These are phyloP conservation scores for Drosera capensis DNA, from an alignment of 148 eudicot genomes.

Conservation along the genomic window DNA sequence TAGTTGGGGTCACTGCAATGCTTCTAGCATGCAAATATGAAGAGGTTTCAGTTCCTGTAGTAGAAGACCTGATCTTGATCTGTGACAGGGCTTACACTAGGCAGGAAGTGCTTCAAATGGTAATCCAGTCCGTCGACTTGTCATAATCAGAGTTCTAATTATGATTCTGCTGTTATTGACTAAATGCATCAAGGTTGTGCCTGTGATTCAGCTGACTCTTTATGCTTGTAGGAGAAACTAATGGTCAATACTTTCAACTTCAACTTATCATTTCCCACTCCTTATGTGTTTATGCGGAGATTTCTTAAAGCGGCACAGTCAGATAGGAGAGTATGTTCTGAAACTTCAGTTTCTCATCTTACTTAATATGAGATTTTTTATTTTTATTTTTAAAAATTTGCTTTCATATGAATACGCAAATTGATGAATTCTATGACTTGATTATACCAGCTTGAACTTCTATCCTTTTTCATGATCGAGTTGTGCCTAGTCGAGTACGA, in stretches of 20 bases:
- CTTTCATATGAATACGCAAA: background rate
- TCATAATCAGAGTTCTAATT: background rate
- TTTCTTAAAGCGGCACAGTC: conserved; percentile 73
- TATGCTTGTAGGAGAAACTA: conserved; percentile 38
- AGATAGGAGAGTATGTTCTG: conserved; percentile 30
- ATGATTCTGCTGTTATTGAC: too few species aligned
- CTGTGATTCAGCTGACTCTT: background rate
- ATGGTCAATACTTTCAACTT: conserved; percentile 62
- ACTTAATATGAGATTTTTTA: background rate
- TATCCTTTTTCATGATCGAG: conserved; percentile 62
- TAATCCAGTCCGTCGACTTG: conserved; percentile 6
- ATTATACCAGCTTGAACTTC: conserved; percentile 45
- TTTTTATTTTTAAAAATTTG: too few species aligned
- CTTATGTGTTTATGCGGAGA: conserved; percentile 66
- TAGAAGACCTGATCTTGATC: conserved; percentile 62
- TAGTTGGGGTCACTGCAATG: conserved; percentile 80
- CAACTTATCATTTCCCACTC: conserved; percentile 68
- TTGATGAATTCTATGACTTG: background rate
- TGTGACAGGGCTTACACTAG: conserved; percentile 65
- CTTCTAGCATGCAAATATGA: conserved; percentile 87
- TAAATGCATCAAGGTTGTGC: too few species aligned
- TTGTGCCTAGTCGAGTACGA: conserved; percentile 65
- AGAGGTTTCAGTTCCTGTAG: conserved; percentile 68
- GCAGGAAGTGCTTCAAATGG: conserved; percentile 74
- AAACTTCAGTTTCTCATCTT: background rate